phyloP scores from a whole-genome alignment of 495 filamentous ascomycete genomes.

The Letharia columbiana region DNA sequence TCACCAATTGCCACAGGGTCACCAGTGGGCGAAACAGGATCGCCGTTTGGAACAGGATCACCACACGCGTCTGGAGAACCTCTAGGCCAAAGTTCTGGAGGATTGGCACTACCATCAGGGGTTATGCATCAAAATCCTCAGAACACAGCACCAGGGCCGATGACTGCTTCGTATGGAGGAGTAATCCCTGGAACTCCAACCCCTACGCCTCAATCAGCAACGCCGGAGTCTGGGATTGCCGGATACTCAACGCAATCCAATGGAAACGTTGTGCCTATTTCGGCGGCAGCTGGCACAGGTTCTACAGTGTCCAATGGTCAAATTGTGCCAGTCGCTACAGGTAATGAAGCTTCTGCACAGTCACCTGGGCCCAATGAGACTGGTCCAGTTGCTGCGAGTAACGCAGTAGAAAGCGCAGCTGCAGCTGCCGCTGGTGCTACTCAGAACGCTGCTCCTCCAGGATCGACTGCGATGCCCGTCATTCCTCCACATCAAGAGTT shows the following conservation, averaged over 20 bases:
- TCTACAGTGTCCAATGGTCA: conserved; percentile 27
- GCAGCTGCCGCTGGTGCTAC: conserved; percentile 1
- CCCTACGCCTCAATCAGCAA: background rate
- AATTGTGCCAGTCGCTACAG: conserved; percentile 18
- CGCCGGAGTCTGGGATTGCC: background rate
- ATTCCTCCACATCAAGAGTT: background rate
- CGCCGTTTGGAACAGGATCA: background rate
- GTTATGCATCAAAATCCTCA: background rate
- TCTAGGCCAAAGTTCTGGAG: background rate
- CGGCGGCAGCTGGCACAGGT: background rate
- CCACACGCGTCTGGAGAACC: background rate
- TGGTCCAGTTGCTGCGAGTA: conserved; percentile 4
- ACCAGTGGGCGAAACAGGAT: background rate
- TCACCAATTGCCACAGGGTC: background rate
- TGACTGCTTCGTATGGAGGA: background rate
- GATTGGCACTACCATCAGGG: no score
- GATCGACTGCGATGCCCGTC: background rate
- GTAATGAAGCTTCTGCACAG: background rate
- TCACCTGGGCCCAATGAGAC: conserved; percentile 1
- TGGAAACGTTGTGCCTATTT: conserved; percentile 4
- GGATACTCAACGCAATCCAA: conserved; percentile 4
- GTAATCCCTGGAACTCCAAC: background rate
- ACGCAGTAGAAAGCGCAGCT: background rate
- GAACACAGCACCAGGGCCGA: background rate
- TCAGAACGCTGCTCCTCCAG: background rate